Evolutionary conservation across 345 rosid species (phyloP).

Genomic region (Noccaea caerulescens): DNA sequence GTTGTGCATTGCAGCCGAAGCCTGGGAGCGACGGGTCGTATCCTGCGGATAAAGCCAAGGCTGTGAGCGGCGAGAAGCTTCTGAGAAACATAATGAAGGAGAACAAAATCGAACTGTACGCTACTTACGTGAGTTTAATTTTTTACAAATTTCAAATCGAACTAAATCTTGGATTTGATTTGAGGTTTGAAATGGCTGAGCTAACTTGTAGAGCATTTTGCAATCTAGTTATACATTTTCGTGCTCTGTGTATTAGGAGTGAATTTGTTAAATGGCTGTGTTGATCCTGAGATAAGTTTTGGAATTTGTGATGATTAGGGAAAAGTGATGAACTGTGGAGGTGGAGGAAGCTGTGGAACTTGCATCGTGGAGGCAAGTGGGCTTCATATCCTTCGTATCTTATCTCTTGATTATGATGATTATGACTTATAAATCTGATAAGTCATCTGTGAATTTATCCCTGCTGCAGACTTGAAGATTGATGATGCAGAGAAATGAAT

Average conservation of each 20-base stretch:
- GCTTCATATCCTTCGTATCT: neutral
- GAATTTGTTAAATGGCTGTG: neutral
- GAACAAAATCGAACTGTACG: slow-evolving; percentile 81
- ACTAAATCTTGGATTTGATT: neutral
- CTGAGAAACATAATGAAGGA: slow-evolving; percentile 81
- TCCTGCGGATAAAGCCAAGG: slow-evolving; percentile 65
- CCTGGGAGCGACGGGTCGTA: slow-evolving; percentile 63
- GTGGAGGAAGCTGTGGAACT: slow-evolving; percentile 94
- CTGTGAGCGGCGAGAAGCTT: slow-evolving; percentile 78
- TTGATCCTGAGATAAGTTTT: neutral
- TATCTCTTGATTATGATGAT: neutral
- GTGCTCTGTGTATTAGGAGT: neutral
- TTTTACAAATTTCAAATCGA: neutral
- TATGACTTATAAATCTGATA: no score
- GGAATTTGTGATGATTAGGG: slow-evolving; percentile 55
- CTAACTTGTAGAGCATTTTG: neutral
- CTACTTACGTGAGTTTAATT: slow-evolving; percentile 65
- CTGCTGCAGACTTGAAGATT: neutral
- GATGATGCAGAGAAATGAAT: neutral
- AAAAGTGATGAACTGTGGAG: slow-evolving; percentile 93
- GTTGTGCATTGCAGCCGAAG: slow-evolving; percentile 61
- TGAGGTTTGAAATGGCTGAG: neutral
- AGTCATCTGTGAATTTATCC: no score
- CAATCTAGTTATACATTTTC: neutral
- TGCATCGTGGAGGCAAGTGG: slow-evolving; percentile 81